A percentile compares a stretch with the other conserved stretches of the same genome.
These are phyloP conservation scores for Macadamia integrifolia DNA, from an alignment of 164 flowering plant species.

Conservation along the genomic window DNA sequence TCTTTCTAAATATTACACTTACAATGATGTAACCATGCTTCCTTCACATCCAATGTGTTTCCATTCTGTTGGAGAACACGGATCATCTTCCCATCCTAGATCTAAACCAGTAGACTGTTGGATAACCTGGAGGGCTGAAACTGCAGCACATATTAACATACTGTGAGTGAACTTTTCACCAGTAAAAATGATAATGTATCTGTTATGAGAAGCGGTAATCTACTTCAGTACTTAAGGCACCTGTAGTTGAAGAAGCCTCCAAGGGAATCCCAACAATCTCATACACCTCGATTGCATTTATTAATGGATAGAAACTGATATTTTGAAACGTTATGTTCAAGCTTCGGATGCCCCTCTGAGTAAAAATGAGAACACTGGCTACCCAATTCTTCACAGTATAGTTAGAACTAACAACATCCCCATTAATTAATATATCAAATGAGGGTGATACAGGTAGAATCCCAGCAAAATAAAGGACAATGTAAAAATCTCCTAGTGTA, in stretches of 20 bases:
- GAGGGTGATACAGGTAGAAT: constrained; percentile 60
- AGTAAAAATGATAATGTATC: no score
- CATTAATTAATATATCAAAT: constrained; percentile 58
- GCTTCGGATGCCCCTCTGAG: constrained; percentile 32
- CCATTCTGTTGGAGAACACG: constrained; percentile 78
- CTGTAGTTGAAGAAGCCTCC: constrained; percentile 76
- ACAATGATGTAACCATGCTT: constrained; percentile 68
- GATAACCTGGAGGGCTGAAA: constrained; percentile 82
- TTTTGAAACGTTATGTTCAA: constrained; percentile 56
- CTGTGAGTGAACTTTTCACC: no score
- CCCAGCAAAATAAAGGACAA: constrained; percentile 79
- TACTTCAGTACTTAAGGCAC: constrained; percentile 21
- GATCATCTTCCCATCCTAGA: constrained; percentile 87
- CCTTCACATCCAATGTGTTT: constrained; percentile 68
- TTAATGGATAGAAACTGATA: constrained; percentile 49
- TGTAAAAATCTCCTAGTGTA: constrained; percentile 48
- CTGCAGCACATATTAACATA: constrained; percentile 30
- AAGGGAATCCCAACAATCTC: constrained; percentile 58
- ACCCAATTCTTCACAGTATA: constrained; percentile 40
- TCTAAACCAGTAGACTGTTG: constrained; percentile 62
- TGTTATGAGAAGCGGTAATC: not conserved
- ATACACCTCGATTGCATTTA: constrained; percentile 84
- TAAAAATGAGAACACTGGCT: constrained; percentile 33
- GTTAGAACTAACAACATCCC: constrained; percentile 41
- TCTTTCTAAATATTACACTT: constrained; percentile 14